Conservation (phyloP, 2,329 filamentous ascomycete genomes). For the Fusarium citri region DNA sequence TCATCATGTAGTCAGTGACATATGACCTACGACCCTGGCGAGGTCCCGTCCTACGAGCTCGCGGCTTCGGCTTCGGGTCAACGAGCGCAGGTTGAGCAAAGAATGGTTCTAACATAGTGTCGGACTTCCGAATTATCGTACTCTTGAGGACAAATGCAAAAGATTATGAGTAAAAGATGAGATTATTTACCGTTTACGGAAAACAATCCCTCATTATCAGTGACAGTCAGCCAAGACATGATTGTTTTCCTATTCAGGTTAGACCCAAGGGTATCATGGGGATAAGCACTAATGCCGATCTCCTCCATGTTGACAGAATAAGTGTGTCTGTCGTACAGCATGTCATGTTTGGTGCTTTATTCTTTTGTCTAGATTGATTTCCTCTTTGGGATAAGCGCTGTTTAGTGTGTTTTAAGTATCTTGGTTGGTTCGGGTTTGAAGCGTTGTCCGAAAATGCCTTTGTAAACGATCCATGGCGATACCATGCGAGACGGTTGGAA, state of each 20-base stretch:
- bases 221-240: constrained; percentile 20
- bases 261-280: neutral
- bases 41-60: constrained; percentile 11
- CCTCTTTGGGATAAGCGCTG: neutral
- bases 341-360: neutral
- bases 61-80: constrained; percentile 6
- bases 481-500: too few relatives aligned
- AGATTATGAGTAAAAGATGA: neutral
- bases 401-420: neutral
- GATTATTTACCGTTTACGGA: constrained; percentile 31
- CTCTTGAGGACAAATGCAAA: fast-evolving
- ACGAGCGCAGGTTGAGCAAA: neutral
- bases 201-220: constrained; percentile 16
- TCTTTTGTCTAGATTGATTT: neutral
- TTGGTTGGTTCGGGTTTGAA: neutral
- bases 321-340: fast-evolving
- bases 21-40: constrained; percentile 15
- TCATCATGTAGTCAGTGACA: neutral
- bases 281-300: constrained; percentile 4
- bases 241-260: constrained; percentile 46
- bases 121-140: neutral
- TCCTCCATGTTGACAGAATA: neutral
- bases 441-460: neutral
- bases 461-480: neutral
- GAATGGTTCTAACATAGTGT: constrained; percentile 29